Evolutionary conservation across 495 filamentous ascomycete genomes (phyloP).

Genomic region (Thermothielavioides terrestris): DNA sequence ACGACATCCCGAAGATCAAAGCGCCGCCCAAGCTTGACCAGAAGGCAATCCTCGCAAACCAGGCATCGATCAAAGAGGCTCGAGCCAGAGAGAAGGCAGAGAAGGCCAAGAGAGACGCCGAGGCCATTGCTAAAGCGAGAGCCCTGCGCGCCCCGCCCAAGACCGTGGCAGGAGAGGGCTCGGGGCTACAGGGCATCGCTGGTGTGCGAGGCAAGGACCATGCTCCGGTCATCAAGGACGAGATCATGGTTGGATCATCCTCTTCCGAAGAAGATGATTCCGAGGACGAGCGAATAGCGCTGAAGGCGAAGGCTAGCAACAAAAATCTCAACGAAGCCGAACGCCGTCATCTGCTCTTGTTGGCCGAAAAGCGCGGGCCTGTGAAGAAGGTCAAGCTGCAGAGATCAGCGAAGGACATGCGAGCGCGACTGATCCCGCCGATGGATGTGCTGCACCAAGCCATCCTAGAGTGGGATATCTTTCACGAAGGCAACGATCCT

Average conservation of each 20-base stretch:
- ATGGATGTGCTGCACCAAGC: slow-evolving; percentile 75
- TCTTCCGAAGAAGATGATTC: slow-evolving; percentile 63
- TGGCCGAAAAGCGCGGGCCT: slow-evolving; percentile 49
- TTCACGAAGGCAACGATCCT: slow-evolving; percentile 75
- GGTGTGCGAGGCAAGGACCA: slow-evolving; percentile 74
- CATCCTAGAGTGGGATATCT: slow-evolving; percentile 89
- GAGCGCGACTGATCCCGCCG: slow-evolving; percentile 83
- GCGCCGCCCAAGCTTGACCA: slow-evolving; percentile 29
- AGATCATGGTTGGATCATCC: slow-evolving; percentile 86
- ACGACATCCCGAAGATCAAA: slow-evolving; percentile 8
- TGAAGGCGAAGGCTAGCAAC: slow-evolving; percentile 39
- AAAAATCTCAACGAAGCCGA: slow-evolving; percentile 44
- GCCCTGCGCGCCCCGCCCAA: slow-evolving; percentile 48
- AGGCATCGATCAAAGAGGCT: slow-evolving; percentile 54
- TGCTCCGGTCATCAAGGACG: slow-evolving; percentile 49
- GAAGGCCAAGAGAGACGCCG: slow-evolving; percentile 60
- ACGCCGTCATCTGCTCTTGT: slow-evolving; percentile 40
- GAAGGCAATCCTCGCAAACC: slow-evolving; percentile 27
- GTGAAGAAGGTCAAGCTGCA: slow-evolving; percentile 70
- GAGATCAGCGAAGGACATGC: slow-evolving; percentile 82
- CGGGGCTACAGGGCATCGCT: slow-evolving; percentile 59
- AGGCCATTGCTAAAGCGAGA: slow-evolving; percentile 56
- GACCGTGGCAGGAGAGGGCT: slow-evolving; percentile 62
- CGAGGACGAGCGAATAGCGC: slow-evolving; percentile 37
- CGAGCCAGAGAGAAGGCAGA: slow-evolving; percentile 65